Evolutionary conservation across 176 grass and related monocot genomes (phyloP), one percentile per base, ranked within the genome.

Genomic region (Carex pumila): DNA sequence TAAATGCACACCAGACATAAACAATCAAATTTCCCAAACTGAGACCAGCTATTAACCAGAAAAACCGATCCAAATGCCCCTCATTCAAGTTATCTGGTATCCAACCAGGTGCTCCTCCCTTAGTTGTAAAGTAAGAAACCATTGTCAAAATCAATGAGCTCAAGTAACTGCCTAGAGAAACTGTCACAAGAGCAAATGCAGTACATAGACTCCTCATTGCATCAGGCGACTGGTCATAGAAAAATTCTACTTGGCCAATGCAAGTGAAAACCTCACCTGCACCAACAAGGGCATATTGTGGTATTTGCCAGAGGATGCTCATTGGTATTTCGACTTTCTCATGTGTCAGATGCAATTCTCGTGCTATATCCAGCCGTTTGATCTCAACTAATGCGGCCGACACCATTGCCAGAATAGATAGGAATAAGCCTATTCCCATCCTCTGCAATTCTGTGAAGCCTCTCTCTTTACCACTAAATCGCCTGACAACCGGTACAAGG

Each of bases 281-380:
- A 39, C 79, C 86, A 66, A 84, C 53, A 39, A 84, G 29, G 64
- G 63, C 60, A 63, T 83, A 88, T 65, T 88, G 86, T 6, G 86
- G 86, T 43, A 88, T 58, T 75, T 97, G 94, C 91, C 94, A 94
- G 34, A 97, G 77, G 69, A 97, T 97, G 88, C 91, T 90, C 60
- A 94, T 85, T 0, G 91, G 54, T 43, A 83, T 15, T 21, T 81
- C 87, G 1, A 45, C 79, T 29, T 81, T 66, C 81, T 75, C 61
- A 36, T 86, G 55, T 30, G 82, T 67, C 52, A 90, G 60, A 59
- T 70, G 34, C 22, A 82, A 69, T 29, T 68, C 57, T 39, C 30
- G 74, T 34, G 85, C 89, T 5, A 89, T 82, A 2, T 85, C 84
- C 86, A 97, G 75, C 10, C 94, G 89, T 79, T 54, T 67, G 22